Evolutionary conservation across 208 protist genomes (phyloP).

Genomic region (Acanthamoeba healyi): DNA sequence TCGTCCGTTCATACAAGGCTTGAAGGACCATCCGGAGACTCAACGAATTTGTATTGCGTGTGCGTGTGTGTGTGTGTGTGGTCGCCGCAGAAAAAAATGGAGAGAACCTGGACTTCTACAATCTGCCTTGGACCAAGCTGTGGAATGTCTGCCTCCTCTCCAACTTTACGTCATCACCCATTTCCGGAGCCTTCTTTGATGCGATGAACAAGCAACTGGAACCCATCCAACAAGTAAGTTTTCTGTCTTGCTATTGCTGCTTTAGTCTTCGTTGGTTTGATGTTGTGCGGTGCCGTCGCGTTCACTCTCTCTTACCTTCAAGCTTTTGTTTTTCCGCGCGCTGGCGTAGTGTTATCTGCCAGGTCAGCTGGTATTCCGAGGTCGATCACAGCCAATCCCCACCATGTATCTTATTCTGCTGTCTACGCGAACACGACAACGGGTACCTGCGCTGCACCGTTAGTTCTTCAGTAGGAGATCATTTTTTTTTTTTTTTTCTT

Average conservation of each 20-base stretch:
- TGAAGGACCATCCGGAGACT: too few species aligned
- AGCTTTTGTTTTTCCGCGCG: background rate
- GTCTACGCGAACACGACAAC: constrained; percentile 21
- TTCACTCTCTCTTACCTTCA: background rate
- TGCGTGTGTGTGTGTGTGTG: too few species aligned
- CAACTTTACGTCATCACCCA: constrained; percentile 58
- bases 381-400: constrained; percentile 12
- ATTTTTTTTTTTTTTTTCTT: background rate
- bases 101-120: constrained; percentile 68
- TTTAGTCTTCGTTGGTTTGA: too few species aligned
- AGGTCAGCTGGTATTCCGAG: background rate
- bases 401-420: constrained; percentile 44
- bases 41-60: too few species aligned
- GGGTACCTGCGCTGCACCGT: too few species aligned
- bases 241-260: background rate
- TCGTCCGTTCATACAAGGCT: too few species aligned
- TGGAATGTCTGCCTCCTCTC: constrained; percentile 45
- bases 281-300: too few species aligned
- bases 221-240: background rate
- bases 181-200: constrained; percentile 37
- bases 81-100: constrained; percentile 45
- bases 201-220: background rate
- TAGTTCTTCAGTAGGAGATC: too few species aligned
- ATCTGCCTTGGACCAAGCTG: constrained; percentile 30
- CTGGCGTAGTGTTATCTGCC: constrained; percentile 7